Base-by-base conservation (phyloP, 1,284 basidiomycete species). In the Bjerkandera adusta region DNA sequence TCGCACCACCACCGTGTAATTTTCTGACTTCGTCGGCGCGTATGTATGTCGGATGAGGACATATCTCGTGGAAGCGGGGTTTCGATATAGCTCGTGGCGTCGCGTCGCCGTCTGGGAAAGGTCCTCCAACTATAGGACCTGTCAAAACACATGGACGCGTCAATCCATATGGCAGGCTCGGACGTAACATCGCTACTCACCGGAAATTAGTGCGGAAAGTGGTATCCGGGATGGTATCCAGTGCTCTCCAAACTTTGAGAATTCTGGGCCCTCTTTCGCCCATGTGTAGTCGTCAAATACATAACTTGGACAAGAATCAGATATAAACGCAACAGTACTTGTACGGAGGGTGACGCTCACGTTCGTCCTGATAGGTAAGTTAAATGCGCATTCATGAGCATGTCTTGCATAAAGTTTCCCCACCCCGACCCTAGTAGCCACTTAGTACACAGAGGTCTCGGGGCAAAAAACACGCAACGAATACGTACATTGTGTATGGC, bases 121-220 rank as follows among this genome's bases (percentile, higher is more conserved):
- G 54, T 29, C 15, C 66, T 59, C 72, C 72, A 1, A 71, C 69
- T 30, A 67, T 61, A 0, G 71, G 66, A 27, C 73, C 73, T 65
- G 29, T 18, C n/a, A 8, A 8, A 36, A 36, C 22, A 22, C n/a
- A 16, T 13, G 10, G 37, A 8, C 10, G 11, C 34, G 16, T 36
- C 13, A 8, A 15, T 30, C 10, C n/a, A 43, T 12, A 8, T 16
- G 24, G 20, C 11, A n/a, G 20, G 11, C 5, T 21, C 37, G 13
- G 15, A 26, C 18, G 18, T 10, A 10, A 42, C 22, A 15, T 18
- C 30, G 20, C 7, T 6, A 26, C 37, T 3, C 26, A 49, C 50
- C 50, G 5, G 47, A 35, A 10, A 52, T 37, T 5, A 52, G 39
- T 2, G 39, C 50, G 2, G 50, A 42, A 16, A 49, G 21, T 1